Percentiles rank a stretch among this genome's conserved stretches.
These are phyloP conservation scores for Neospora caninum DNA, from an alignment of 169 alveolate species.

Conservation along the genomic window DNA sequence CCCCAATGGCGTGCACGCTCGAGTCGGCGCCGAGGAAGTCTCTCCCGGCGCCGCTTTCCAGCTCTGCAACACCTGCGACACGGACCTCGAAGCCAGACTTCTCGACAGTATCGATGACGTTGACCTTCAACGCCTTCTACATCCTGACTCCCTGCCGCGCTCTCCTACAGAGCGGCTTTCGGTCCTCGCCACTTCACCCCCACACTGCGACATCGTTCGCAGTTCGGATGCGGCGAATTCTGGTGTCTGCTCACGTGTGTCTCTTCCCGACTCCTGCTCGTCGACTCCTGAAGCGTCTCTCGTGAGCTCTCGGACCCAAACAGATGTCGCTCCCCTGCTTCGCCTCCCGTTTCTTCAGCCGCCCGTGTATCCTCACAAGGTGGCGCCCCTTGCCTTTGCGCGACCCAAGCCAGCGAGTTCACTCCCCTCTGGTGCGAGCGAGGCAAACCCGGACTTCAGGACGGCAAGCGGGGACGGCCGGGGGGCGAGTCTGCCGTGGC, in stretches of 20 bases:
- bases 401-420: not conserved
- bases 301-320: too few species aligned
- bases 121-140: not conserved
- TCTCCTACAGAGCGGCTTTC: too few species aligned
- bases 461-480: too few species aligned
- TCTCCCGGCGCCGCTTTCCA: not conserved
- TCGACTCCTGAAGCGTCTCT: too few species aligned
- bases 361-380: not conserved
- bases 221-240: too few species aligned
- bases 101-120: conserved; percentile 3
- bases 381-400: not conserved
- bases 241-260: too few species aligned
- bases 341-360: not conserved
- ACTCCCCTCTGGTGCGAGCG: not conserved
- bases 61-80: not conserved
- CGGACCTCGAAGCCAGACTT: not conserved
- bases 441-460: not conserved
- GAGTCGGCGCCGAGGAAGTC: not conserved
- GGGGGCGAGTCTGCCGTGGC: not conserved
- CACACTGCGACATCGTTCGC: too few species aligned
- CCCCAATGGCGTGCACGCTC: too few species aligned
- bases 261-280: too few species aligned
- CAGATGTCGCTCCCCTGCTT: not conserved
- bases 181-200: not conserved
- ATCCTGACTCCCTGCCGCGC: not conserved